A percentile compares a stretch with the other conserved stretches of the same genome.
Evolutionary conservation across 345 rosid species (phyloP).

Genomic region (Draba incana): DNA sequence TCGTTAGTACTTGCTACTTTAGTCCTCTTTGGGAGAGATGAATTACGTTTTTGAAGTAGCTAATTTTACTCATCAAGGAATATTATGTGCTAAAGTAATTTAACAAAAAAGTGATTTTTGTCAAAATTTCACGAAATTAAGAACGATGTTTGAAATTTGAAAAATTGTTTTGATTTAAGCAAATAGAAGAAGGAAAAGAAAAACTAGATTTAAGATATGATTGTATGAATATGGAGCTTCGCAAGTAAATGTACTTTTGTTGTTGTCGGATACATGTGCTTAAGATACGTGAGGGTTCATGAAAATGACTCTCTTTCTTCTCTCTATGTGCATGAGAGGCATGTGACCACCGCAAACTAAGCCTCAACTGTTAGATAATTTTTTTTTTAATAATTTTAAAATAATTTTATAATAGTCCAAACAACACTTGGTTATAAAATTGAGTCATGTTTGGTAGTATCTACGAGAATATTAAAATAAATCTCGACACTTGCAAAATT

Average conservation of each 20-base stretch:
- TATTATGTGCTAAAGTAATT: too few species aligned
- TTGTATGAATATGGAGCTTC: constrained; percentile 21
- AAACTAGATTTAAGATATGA: background rate
- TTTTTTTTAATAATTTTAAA: background rate
- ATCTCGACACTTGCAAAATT: constrained; percentile 19
- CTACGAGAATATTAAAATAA: constrained; percentile 19
- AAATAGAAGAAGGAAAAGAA: background rate
- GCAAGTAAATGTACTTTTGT: constrained; percentile 33
- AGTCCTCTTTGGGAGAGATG: too few species aligned
- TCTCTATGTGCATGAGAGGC: constrained; percentile 41
- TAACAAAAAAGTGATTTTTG: too few species aligned
- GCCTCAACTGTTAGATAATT: constrained; percentile 9
- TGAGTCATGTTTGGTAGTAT: constrained; percentile 16
- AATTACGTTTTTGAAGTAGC: too few species aligned
- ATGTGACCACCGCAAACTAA: constrained; percentile 46
- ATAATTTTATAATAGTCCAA: constrained; percentile 19
- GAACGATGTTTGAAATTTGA: background rate
- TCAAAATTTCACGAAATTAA: background rate
- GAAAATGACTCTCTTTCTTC: constrained; percentile 26
- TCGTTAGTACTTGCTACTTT: too few species aligned
- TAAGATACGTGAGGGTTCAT: constrained; percentile 28
- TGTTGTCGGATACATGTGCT: constrained; percentile 42
- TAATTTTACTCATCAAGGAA: too few species aligned
- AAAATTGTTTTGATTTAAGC: background rate
- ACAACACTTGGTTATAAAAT: constrained; percentile 11